Base-by-base conservation (phyloP, 768 basidiomycete genomes). In the Piloderma croceum region DNA sequence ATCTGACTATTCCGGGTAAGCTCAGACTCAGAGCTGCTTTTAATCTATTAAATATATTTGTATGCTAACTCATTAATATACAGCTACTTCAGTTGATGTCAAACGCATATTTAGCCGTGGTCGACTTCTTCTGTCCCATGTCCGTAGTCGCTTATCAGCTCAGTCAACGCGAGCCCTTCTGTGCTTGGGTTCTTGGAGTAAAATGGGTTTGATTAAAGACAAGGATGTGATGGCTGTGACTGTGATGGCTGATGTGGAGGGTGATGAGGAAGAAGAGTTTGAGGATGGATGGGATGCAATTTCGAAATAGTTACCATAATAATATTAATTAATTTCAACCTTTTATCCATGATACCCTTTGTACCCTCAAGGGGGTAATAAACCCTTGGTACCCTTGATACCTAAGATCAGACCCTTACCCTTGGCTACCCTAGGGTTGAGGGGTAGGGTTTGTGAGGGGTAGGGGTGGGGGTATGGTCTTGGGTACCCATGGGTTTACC, bases 111-210 rank as follows among this genome's bases (percentile, higher is more conserved):
- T 63, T 29, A 59, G 56, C 25, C 41, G 36, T 19, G 58, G 62
- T 4, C 39, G 42, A 5, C 47, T 56, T 5, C 15, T 64, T 2
- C 47, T 63, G 3, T 56, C 49, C 1, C 59, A 62, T 29, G 45
- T 57, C n/a, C 43, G 36, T 3, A 62, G 52, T 32, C 46, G 44
- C 1, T 39, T 63, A 3, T 55, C 54, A 4, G 48, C 37, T 4
- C 44, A 57, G 42, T 50, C 55, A 1, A 58, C 57, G 0, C 43
- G 50, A 2, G 53, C 57, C 0, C 37, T 62, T 5, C 38, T 69
- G 24, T 70, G 67, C 42, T 51, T 68, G 0, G 57, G 58, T 6
- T 38, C 24, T 1, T 70, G 66, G 66, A 59, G 54, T 32, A 17
- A 4, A 0, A 13, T 57, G 21, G 57, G 53, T 3, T 39, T 59